Conservation (phyloP, 768 basidiomycete species). For the Collybia nuda region DNA sequence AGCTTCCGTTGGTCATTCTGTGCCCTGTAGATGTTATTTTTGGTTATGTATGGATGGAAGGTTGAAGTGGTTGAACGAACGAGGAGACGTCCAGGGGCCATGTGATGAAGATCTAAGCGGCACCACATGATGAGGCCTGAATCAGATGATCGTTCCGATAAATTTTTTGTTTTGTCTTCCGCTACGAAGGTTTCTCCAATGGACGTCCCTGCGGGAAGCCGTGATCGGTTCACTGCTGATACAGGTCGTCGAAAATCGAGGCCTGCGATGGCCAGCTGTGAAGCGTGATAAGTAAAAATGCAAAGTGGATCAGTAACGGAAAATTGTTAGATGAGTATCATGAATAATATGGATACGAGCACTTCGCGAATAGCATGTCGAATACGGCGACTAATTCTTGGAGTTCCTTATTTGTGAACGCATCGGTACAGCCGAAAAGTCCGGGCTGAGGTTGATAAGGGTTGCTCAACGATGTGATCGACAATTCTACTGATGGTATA, state of each 20-base stretch:
- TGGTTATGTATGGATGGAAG: too few relatives aligned
- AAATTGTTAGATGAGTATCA: slow-evolving; percentile 3
- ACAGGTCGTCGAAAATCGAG: slow-evolving; percentile 1
- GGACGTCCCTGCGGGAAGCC: not conserved
- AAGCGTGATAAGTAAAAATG: not conserved
- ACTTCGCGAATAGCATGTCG: slow-evolving; percentile 5
- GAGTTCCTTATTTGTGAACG: slow-evolving; percentile 3
- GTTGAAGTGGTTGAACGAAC: too few relatives aligned
- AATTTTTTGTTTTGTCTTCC: slow-evolving; percentile 2
- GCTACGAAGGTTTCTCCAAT: slow-evolving; percentile 9
- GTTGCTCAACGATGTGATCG: slow-evolving; percentile 4
- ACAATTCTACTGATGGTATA: slow-evolving; percentile 8
- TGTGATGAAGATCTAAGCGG: not conserved
- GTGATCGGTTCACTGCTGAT: slow-evolving; percentile 5
- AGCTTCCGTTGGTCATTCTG: slow-evolving; percentile 10
- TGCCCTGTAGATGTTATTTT: too few relatives aligned
- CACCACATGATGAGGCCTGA: slow-evolving; percentile 5
- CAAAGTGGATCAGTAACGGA: not conserved
- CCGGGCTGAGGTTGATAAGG: not conserved
- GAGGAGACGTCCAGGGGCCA: not conserved
- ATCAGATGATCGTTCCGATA: slow-evolving; percentile 9
- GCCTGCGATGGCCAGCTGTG: slow-evolving; percentile 7
- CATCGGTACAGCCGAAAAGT: not conserved
- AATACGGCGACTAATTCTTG: slow-evolving; percentile 6
- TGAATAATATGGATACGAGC: not conserved